These are phyloP conservation scores for Streptanthus diversifolius DNA, from an alignment of 345 rosid genomes.

Conservation along the genomic window DNA sequence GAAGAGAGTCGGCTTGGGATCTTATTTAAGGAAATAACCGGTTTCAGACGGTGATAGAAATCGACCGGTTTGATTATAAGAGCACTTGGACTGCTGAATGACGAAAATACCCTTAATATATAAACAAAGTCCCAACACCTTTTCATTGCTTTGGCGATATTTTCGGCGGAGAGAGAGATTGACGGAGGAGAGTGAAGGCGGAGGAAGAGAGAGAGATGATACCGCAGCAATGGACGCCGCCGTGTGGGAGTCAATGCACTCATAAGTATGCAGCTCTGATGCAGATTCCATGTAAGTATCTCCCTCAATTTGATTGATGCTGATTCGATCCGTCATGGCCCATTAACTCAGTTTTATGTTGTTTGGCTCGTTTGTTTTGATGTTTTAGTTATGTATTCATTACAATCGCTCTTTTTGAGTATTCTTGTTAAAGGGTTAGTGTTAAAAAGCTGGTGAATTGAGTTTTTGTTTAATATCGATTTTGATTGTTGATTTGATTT, in stretches of 20 bases:
- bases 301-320: neutral
- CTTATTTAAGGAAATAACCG: neutral
- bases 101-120: conserved; percentile 3
- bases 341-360: neutral
- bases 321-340: conserved; percentile 7
- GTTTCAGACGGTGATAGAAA: neutral
- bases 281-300: conserved; percentile 73
- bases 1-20: neutral
- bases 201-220: conserved; percentile 40
- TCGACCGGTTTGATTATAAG: neutral
- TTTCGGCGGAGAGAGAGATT: neutral
- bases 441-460: neutral
- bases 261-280: conserved; percentile 68
- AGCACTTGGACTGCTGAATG: neutral
- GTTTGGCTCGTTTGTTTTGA: neutral
- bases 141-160: conserved; percentile 11
- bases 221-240: conserved; percentile 81
- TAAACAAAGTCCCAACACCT: neutral
- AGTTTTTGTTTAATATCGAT: neutral
- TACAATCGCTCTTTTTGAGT: neutral
- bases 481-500: neutral
- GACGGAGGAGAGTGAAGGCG: conserved; percentile 11
- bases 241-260: conserved; percentile 84
- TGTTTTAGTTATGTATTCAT: neutral
- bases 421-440: neutral